Percentiles rank a stretch among this genome's conserved stretches.
Evolutionary conservation across 1,284 basidiomycete genomes (phyloP).

Genomic region (Ustilago bromivora): DNA sequence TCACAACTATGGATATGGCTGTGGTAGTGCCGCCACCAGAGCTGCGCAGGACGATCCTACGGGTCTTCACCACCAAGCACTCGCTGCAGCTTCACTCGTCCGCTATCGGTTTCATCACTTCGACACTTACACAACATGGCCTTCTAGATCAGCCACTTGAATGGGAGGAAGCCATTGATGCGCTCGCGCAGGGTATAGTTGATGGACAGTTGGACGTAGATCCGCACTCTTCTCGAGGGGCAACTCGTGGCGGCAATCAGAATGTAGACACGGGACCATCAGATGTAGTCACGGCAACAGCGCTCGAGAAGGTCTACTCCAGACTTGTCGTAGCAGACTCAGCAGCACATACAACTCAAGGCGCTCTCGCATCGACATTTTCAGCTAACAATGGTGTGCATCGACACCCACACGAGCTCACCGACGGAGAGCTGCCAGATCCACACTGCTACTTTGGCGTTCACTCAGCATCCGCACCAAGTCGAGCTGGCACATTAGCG

Average conservation of each 20-base stretch:
- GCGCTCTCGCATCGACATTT: background rate
- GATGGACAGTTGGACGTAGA: constrained; percentile 48
- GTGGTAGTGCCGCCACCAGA: constrained; percentile 43
- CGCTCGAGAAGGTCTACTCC: constrained; percentile 64
- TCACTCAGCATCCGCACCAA: constrained; percentile 74
- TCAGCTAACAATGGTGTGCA: constrained; percentile 7
- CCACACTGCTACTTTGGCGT: constrained; percentile 86
- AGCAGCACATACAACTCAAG: constrained; percentile 22
- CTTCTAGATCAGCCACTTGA: constrained; percentile 54
- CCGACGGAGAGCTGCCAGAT: constrained; percentile 77
- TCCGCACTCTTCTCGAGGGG: constrained; percentile 3
- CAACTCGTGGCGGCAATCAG: background rate
- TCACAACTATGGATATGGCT: constrained; percentile 15
- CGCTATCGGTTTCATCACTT: constrained; percentile 64
- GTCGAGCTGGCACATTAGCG: background rate
- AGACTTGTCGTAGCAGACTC: constrained; percentile 62
- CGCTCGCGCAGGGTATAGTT: constrained; percentile 62
- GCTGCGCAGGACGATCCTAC: constrained; percentile 60
- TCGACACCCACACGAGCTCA: constrained; percentile 47
- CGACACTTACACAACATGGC: constrained; percentile 60
- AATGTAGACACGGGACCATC: constrained; percentile 1
- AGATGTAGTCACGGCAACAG: constrained; percentile 58
- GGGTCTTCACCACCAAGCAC: constrained; percentile 65
- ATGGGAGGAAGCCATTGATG: constrained; percentile 67
- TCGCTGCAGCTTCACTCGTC: constrained; percentile 66